phyloP scores from a whole-genome alignment of 2,329 filamentous ascomycete genomes.

The Paecilomyces sp. region DNA sequence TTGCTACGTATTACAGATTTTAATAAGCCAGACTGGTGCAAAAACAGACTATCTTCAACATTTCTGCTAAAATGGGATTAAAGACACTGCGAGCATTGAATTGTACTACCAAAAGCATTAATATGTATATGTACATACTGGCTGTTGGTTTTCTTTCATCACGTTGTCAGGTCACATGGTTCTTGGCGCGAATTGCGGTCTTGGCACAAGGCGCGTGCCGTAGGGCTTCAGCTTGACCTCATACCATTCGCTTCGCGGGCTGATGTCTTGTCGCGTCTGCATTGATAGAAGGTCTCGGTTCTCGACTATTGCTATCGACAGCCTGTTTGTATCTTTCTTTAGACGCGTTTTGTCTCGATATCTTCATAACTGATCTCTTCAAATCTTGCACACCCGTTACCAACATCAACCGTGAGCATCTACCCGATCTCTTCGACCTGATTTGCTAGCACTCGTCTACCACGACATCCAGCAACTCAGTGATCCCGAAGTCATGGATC shows the following conservation, averaged over 20 bases:
- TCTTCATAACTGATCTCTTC: not conserved
- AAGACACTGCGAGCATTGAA: too few relatives aligned
- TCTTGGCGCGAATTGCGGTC: not conserved
- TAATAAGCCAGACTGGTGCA: too few relatives aligned
- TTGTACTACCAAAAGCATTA: too few relatives aligned
- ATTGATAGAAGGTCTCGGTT: not conserved
- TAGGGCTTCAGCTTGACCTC: not conserved
- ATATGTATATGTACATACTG: not conserved
- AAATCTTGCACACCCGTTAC: not conserved
- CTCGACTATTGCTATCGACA: not conserved
- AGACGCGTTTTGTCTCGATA: not conserved
- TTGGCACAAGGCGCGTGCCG: not conserved
- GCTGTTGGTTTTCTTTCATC: not conserved
- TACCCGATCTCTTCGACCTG: not conserved
- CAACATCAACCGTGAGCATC: not conserved
- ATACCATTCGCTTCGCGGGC: not conserved
- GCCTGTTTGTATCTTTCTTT: not conserved
- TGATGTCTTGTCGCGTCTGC: not conserved
- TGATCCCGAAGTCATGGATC: constrained; percentile 43
- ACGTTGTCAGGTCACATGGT: not conserved
- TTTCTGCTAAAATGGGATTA: too few relatives aligned
- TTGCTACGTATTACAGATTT: too few relatives aligned
- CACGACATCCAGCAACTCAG: not conserved
- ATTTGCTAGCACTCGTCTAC: not conserved
- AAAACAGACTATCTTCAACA: too few relatives aligned